Evolutionary conservation across 169 alveolate genomes (phyloP).

Genomic region (Pseudocohnilembus persalinus): DNA sequence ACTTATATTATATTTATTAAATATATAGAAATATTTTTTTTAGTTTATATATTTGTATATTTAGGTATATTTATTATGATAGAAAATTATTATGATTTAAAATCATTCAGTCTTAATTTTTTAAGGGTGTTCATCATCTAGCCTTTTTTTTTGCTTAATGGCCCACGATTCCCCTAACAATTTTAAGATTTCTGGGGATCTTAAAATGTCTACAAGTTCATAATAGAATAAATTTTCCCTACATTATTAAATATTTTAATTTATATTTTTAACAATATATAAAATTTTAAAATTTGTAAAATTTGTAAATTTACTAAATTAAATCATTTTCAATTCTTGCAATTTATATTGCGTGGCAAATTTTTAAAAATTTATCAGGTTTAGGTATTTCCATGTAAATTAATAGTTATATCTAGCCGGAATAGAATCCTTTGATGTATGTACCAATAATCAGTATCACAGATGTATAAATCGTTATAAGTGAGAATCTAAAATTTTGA

Average conservation of each 20-base stretch:
- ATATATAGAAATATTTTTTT: too few relatives aligned
- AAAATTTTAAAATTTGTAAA: neutral
- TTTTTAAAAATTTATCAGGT: slow-evolving; percentile 34
- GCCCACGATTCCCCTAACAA: slow-evolving; percentile 32
- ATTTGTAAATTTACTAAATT: slow-evolving; percentile 15
- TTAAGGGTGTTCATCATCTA: neutral
- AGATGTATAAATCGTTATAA: slow-evolving; percentile 45
- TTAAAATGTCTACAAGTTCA: slow-evolving; percentile 38
- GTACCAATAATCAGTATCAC: slow-evolving; percentile 31
- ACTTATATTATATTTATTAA: too few relatives aligned
- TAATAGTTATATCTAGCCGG: slow-evolving; percentile 21
- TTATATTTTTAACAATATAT: neutral
- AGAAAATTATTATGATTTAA: too few relatives aligned
- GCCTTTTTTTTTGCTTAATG: neutral
- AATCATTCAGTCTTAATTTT: neutral
- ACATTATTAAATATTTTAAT: neutral
- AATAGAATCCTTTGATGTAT: slow-evolving; percentile 24
- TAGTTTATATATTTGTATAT: too few relatives aligned
- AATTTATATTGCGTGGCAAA: slow-evolving; percentile 37
- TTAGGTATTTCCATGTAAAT: slow-evolving; percentile 19
- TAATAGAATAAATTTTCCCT: slow-evolving; percentile 47
- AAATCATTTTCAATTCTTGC: slow-evolving; percentile 39
- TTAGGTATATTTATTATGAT: too few relatives aligned
- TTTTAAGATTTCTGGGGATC: slow-evolving; percentile 46
- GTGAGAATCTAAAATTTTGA: slow-evolving; percentile 29